Conservation (phyloP, 495 filamentous ascomycete species). For the Aspergillus homomorphus region DNA sequence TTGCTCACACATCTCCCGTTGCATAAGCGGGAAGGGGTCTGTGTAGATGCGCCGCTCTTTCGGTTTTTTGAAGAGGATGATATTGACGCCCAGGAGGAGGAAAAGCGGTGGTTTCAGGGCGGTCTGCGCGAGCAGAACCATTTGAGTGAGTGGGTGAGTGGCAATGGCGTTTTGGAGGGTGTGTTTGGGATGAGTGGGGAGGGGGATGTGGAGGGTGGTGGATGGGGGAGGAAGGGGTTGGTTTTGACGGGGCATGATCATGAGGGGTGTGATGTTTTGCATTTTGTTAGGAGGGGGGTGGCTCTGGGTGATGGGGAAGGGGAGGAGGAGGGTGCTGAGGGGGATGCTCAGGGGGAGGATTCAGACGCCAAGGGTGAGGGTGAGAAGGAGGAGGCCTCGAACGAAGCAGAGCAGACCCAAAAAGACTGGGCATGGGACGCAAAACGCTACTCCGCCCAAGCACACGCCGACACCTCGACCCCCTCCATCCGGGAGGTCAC, state of each 20-base stretch:
- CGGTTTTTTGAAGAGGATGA: conserved; percentile 59
- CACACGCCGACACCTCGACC: background rate
- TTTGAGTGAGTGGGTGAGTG: conserved; percentile 62
- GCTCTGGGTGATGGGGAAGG: background rate
- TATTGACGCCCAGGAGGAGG: conserved; percentile 25
- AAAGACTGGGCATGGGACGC: conserved; percentile 35
- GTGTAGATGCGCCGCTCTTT: conserved; percentile 80
- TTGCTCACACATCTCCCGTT: conserved; percentile 90
- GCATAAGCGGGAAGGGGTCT: conserved; percentile 78
- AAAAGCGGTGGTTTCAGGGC: conserved; percentile 43
- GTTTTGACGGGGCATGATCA: conserved; percentile 94
- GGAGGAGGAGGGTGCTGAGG: conserved; percentile 12
- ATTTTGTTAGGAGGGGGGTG: conserved; percentile 59
- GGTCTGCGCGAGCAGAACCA: conserved; percentile 91
- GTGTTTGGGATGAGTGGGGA: conserved; percentile 74
- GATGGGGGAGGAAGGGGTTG: conserved; percentile 64
- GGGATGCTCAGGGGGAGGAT: conserved; percentile 9
- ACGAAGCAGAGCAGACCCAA: conserved; percentile 19
- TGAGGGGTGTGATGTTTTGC: conserved; percentile 83
- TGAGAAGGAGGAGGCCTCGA: conserved; percentile 14
- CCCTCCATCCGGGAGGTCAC: conserved; percentile 79
- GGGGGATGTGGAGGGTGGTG: conserved; percentile 44
- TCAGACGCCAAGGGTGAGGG: background rate
- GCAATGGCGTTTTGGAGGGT: conserved; percentile 65
- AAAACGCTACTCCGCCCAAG: conserved; percentile 23